Evolutionary conservation across 2,329 filamentous ascomycete genomes (phyloP).

Genomic region (Colletotrichum camelliae): DNA sequence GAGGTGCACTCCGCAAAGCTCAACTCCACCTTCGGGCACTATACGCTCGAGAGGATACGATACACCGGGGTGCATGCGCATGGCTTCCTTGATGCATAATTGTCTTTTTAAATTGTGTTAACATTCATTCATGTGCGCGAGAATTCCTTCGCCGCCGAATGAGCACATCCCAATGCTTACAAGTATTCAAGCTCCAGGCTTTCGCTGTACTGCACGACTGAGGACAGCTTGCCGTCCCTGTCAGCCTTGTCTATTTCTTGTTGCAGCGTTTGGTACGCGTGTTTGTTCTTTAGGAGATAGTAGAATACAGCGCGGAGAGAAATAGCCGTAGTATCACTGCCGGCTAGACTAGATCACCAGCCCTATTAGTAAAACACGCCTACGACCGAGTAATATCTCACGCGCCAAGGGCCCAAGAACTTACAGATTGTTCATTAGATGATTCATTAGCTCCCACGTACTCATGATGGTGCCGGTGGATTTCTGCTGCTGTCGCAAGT

Average conservation of each 20-base stretch:
- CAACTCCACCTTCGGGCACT: neutral
- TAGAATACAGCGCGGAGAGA: neutral
- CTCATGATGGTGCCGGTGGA: neutral
- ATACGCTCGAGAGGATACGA: neutral
- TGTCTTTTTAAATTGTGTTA: neutral
- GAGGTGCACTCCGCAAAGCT: neutral
- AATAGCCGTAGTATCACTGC: too few relatives aligned
- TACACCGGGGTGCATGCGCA: neutral
- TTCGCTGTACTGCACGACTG: neutral
- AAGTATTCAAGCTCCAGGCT: neutral
- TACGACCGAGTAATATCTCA: rapidly evolving
- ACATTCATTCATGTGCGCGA: neutral
- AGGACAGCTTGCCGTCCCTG: neutral
- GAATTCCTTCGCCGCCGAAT: neutral
- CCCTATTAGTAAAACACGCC: neutral
- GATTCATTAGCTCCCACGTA: neutral
- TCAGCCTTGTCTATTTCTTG: neutral
- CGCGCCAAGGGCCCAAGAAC: neutral
- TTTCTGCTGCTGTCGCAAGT: neutral
- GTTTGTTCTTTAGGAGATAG: neutral
- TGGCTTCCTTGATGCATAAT: neutral
- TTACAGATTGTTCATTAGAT: neutral
- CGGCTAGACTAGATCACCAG: neutral
- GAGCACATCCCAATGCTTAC: neutral
- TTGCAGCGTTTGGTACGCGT: too few relatives aligned